These are phyloP conservation scores for Solioccasus polychromus DNA, from an alignment of 768 basidiomycete species.

Conservation along the genomic window DNA sequence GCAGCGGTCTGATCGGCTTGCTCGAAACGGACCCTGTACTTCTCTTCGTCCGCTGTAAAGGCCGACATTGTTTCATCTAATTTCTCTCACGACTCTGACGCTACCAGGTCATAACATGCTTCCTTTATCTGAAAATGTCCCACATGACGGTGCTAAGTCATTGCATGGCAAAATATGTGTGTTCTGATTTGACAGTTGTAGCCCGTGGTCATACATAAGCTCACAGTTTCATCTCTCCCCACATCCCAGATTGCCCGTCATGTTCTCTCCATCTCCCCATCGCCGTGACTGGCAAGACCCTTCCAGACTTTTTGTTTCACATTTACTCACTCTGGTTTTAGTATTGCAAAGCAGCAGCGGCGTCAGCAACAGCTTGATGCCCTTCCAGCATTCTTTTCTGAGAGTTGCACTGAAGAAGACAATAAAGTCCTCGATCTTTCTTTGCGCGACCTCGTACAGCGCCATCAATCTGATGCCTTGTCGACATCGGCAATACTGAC, in stretches of 20 bases:
- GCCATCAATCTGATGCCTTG: slow-evolving; percentile 27
- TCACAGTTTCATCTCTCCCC: background rate
- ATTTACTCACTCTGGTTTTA: slow-evolving; percentile 8
- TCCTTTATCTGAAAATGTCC: background rate
- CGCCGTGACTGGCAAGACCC: slow-evolving; percentile 29
- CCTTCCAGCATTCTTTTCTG: slow-evolving; percentile 29
- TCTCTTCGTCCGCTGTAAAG: background rate
- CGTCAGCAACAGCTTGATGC: slow-evolving; percentile 27
- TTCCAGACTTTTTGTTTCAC: background rate
- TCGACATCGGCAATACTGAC: slow-evolving; percentile 32
- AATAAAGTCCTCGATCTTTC: slow-evolving; percentile 35
- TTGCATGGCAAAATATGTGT: background rate
- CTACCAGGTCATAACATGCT: background rate
- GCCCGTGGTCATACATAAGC: slow-evolving; percentile 5
- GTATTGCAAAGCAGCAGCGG: slow-evolving; percentile 35
- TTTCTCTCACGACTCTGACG: slow-evolving; percentile 10
- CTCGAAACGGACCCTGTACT: background rate
- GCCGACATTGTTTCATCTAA: background rate
- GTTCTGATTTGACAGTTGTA: background rate
- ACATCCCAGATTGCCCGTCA: background rate
- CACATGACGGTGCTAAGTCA: no score
- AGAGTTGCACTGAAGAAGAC: slow-evolving; percentile 34
- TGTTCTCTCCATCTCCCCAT: slow-evolving; percentile 27
- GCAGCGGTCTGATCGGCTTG: background rate
- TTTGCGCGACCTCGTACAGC: slow-evolving; percentile 35